phyloP scores from a whole-genome alignment of 805 yeast genomes.

The Millerozyma acaciae region DNA sequence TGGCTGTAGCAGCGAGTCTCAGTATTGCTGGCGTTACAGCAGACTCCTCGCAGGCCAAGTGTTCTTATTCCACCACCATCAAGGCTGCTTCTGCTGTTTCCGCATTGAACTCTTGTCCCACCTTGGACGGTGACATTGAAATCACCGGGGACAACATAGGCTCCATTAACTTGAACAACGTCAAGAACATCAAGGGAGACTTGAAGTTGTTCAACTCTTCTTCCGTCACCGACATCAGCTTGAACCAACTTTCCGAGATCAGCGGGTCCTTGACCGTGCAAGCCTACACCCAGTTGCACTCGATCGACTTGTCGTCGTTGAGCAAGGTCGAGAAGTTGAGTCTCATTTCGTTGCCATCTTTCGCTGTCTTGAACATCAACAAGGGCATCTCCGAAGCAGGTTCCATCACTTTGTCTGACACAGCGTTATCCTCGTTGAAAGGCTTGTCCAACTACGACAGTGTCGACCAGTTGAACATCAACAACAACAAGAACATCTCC shows the following conservation, averaged over 20 bases:
- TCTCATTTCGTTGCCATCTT: constrained; percentile 40
- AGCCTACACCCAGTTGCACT: constrained; percentile 37
- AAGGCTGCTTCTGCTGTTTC: constrained; percentile 35
- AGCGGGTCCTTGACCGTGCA: constrained; percentile 33
- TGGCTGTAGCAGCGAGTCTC: constrained; percentile 2
- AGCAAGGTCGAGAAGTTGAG: constrained; percentile 25
- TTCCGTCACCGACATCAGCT: constrained; percentile 29
- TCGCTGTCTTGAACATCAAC: constrained; percentile 34
- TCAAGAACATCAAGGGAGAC: constrained; percentile 27
- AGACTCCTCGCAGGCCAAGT: no score
- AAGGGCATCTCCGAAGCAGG: constrained; percentile 32
- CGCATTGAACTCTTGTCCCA: constrained; percentile 35
- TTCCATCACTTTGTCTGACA: constrained; percentile 36
- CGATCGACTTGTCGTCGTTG: constrained; percentile 32
- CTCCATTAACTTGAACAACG: constrained; percentile 25
- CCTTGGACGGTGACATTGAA: constrained; percentile 37
- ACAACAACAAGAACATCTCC: constrained; percentile 43
- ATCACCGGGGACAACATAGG: constrained; percentile 32
- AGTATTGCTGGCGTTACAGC: constrained; percentile 3
- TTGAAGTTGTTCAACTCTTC: constrained; percentile 37
- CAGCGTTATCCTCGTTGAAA: constrained; percentile 36
- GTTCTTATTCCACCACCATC: constrained; percentile 39
- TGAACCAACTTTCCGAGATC: constrained; percentile 26
- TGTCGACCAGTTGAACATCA: constrained; percentile 33
- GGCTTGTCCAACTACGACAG: constrained; percentile 29